Base-by-base conservation (phyloP, 1,284 basidiomycete species). In the Ustilago sp. region DNA sequence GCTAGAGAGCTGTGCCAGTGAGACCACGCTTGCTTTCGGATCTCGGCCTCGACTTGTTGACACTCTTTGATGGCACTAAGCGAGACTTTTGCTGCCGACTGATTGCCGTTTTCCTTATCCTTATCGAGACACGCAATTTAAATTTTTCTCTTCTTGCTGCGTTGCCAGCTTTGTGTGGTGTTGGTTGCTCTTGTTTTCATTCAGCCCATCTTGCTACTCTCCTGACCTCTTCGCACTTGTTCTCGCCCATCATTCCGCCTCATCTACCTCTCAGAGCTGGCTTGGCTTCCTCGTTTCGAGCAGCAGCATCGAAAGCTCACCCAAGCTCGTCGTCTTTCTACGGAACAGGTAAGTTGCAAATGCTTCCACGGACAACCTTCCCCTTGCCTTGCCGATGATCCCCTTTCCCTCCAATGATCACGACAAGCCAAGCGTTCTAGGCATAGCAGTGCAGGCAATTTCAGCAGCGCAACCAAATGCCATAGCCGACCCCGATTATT, bases 161-260 rank as follows among this genome's bases (percentile, higher is more conserved):
- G 12, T 45, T 57, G 35, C n/a, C 19, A 17, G 12, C 34, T 13
- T 39, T 17, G 61, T 53, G 28, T 53, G 38, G 41, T 36, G 23
- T 19, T 48, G 28, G 38, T 51, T 36, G 23, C 32, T 48, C 35
- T 51, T 13, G 36, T 41, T 55, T 34, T 38, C 50, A 35, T 35
- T 64, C 54, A 41, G 58, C 23, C 59, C 32, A 54, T 11, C 31
- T 34, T 48, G 23, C 15, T 41, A 36, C 38, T 8, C 11, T 41
- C 12, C 28, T 55, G 17, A n/a, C 35, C 36, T 7, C 28, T 45
- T 17, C 35, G 7, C 5, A 38, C 39, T 39, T 39, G 12, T 17
- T 23, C 52, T 67, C 50, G 70, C 64, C 61, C 64, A 72, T 56
- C 64, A 72, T 72, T 59, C 64, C 64, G 70, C 57, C 64, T 50